Base-by-base conservation (phyloP, 2,329 filamentous ascomycete genomes). In the Dissoconium aciculare region DNA sequence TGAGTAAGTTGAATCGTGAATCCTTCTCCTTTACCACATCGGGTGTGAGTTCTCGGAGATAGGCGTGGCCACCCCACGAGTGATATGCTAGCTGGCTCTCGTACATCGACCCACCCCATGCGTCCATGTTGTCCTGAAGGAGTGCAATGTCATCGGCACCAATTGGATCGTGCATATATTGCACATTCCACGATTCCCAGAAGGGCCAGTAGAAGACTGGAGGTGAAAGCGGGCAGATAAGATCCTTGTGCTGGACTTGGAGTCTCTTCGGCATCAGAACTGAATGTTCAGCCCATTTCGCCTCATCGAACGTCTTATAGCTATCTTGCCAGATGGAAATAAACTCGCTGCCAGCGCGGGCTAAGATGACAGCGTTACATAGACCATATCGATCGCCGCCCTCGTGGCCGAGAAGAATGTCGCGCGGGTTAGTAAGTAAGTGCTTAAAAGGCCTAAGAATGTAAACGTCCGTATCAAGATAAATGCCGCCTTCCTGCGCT, bases 391-490 rank as follows among this genome's bases (percentile, higher is more conserved):
- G 35, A 15, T 32, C 36, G 23, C 38, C 38, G n/a, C 38, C 38
- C 36, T 40, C 38, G 24, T 40, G 32, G 10, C 38, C 38, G 32
- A 40, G 34, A 23, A 38, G 17, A 10, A 30, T 25, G 16, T 40
- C 38, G 11, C 31, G 31, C 11, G 27, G 31, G 8, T 24, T 36
- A 2, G 15, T n/a, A 4, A 40, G 26, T 4, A 40, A 26, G n/a
- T 30, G 12, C 9, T 30, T 27, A 16, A 40, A 40, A 5, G 35
- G 31, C 17, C 32, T 37, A 15, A 40, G 26, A 5, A 29, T 26
- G 19, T 33, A 40, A 15, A 38, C 35, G n/a, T 40, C 38, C 8
- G 35, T 40, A 25, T 40, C 38, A 11, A 40, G 28, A 17, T 40
- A 40, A 5, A 40, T 36, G 3, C 38, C 38, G 11, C 38, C 38